Base-by-base conservation (phyloP, 2,329 filamentous ascomycete species). In the Mariannaea sp. region DNA sequence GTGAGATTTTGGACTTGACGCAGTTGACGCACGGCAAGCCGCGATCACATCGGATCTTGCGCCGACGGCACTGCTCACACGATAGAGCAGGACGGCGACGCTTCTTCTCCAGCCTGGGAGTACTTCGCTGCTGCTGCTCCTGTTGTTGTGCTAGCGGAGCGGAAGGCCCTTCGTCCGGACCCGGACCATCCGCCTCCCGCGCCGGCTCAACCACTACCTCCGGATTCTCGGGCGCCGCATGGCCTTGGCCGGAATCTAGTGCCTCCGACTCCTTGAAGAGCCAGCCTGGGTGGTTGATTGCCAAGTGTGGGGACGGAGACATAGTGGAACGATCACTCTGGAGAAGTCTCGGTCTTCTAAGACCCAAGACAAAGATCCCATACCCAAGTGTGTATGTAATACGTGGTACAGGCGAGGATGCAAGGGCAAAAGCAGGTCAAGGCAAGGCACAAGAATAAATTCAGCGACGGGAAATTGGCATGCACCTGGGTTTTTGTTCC, bases 41-140 rank as follows among this genome's bases (percentile, higher is more conserved):
- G 42, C 81, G 79, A 62, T 87, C 80, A 63, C 84, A 87, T 40
- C 78, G 77, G 53, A 87, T 80, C 67, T 87, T 88, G 33, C 83
- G 80, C 49, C 71, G 77, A 36, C 84, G 75, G 62, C 85, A 87
- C 35, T 82, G 73, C 58, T 77, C 71, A 65, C 83, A 86, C 1
- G 83, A 82, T 26, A 78, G 68, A 3, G 75, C 69, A 27, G 73
- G 74, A 14, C 72, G 68, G 45, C 73, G 68, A 8, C 73, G 66
- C 53, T 74, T 75, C 70, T 73, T 75, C 40, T 68, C 62, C 17
- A 60, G 36, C 46, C 55, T 64, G 42, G 54, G 41, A 20, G 45
- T 47, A 3, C 10, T 30, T 10, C 22, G 39, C 17, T 48, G 32
- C 24, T 33, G 16, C 9, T n/a, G 4, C 20, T 3, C 16, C n/a